A percentile compares a stretch with the other conserved stretches of the same genome.
Evolutionary conservation across 257 asterid genomes (phyloP).

Genomic region (Penstemon davidsonii): DNA sequence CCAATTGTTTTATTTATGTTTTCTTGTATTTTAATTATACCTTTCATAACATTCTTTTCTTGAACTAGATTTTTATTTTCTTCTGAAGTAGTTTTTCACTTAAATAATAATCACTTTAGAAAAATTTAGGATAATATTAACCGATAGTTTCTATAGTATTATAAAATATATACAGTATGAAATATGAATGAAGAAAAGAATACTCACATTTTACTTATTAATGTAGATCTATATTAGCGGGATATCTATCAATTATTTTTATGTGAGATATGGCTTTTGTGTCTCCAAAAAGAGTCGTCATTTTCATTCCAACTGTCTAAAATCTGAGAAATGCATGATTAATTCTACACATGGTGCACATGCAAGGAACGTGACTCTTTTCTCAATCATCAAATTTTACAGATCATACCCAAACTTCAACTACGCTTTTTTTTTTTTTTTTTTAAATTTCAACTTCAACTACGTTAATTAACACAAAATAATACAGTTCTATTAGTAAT

Average conservation of each 20-base stretch:
- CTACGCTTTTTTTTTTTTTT: neutral
- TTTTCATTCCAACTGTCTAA: neutral
- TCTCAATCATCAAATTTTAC: neutral
- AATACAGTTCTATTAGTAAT: no score
- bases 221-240: neutral
- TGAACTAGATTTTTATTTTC: neutral
- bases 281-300: neutral
- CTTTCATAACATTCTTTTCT: no score
- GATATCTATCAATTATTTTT: neutral
- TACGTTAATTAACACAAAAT: no score
- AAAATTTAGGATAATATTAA: no score
- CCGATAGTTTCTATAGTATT: no score
- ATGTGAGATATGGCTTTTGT: neutral
- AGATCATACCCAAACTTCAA: neutral
- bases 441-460: no score
- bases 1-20: no score
- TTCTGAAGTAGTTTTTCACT: no score
- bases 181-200: no score
- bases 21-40: no score
- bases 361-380: constrained; percentile 25
- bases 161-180: neutral
- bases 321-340: constrained; percentile 12
- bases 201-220: neutral
- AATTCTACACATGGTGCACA: constrained; percentile 22
- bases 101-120: no score